Evolutionary conservation across 2,329 filamentous ascomycete species (phyloP), one percentile per base, ranked within the genome.

Genomic region (Colletotrichum liaoningense): DNA sequence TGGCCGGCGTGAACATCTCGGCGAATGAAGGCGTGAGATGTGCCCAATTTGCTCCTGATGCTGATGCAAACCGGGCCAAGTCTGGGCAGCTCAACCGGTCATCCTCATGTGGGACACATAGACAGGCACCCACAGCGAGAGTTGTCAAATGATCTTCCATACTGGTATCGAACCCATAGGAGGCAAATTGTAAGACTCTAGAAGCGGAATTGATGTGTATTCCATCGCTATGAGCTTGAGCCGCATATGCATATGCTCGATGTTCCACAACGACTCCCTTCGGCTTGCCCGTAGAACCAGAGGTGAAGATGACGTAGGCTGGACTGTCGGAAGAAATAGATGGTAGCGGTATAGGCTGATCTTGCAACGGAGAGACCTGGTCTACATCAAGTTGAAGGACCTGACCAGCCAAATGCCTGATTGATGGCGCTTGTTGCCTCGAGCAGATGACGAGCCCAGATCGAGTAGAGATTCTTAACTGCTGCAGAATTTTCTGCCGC

Each of bases 71-170:
- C 1, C n/a, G 42, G 1, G 60, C 56, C 2, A 73, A 33, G 68
- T 90, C 85, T 1, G n/a, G 54, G 2, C 59, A 26, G 65, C 86
- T 84, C 56, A 87, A 77, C 14, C 87, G 81, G 67, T 89, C 86
- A 4, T 84, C 78, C 1, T 86, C 81, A 8, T 86, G 85, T 0
- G 91, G 89, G 0, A 92, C 83, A 72, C 90, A 92, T 11, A 92
- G 83, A 67, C 88, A 91, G 0, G 88, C 90, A n/a, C 91, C 91
- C n/a, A 85, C 80, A 11, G 87, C 82, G 5, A 92, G 81, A 0
- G 88, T 85, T 0, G 86, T 84, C 9, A 90, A 80, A 0, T 87
- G 86, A 72, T 91, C 89, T 0, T 86, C 78, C 1, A 91, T 80
- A 22, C 85, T 86, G 5, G 86, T 83, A 56, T 91, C 88, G 30